Evolutionary conservation across 257 asterid genomes (phyloP), one percentile per base, ranked within the genome.

Genomic region (Ilex aquifolium): DNA sequence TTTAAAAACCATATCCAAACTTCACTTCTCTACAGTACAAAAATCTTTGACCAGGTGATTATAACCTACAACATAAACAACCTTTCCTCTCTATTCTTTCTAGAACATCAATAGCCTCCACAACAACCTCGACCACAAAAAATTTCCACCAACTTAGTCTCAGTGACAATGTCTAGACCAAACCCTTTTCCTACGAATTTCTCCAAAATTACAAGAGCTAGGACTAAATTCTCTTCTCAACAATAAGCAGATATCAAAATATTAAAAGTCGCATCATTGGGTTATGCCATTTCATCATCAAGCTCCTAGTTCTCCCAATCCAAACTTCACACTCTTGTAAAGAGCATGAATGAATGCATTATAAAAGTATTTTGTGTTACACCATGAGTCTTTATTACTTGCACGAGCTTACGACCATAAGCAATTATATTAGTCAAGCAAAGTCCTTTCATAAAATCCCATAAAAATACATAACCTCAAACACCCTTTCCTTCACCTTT

Each of bases 381-480:
- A 3, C 82, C 82, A 49, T 71, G 78, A 50, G 64, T 77, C 82
- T 83, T 90, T 88, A 93, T 80, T 56, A 71, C 74, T 66, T 83
- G 88, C 75, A 93, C 76, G 61, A 85, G 91, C 82, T 89, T 87
- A 72, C 83, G 90, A 17, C 95, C 96, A 40, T 93, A 97, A 5
- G 83, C 84, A 3, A 93, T 87, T 62, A 96, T 75, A 75, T 87
- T 93, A 36, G 99, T 93, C 70, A 80, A 73, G 82, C 94, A 89
- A 68, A 93, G 85, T 12, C 99, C 96, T 77, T 93, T 93, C 97
- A 93, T 93, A 76, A 93, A 67, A 74, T 90, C 59, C 86, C 97
- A 2, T 75, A 82, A 61, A 97, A 87, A 75, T 90, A 93, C 88
- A 73, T 92, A 96, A 12, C 90, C 95, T 65, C 69, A 69, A 69